Percentiles rank a stretch among this genome's conserved stretches.
These are phyloP conservation scores for Zygosaccharomyces pseudobailii DNA, from an alignment of 1,139 yeast genomes.

Conservation along the genomic window DNA sequence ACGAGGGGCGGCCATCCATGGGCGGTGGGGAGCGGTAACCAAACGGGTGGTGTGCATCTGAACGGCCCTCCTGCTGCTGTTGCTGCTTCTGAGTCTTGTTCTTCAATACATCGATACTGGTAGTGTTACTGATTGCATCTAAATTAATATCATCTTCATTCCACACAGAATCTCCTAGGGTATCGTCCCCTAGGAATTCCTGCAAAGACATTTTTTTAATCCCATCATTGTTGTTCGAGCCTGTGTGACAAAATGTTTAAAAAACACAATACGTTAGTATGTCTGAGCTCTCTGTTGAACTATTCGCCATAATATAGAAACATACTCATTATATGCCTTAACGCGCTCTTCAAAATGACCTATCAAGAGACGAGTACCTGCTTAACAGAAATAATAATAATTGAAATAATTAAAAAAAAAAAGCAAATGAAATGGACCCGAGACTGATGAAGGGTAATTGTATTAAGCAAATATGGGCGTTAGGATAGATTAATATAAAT, in stretches of 20 bases:
- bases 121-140: conserved; percentile 22
- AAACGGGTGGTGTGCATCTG: conserved; percentile 9
- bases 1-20: conserved; percentile 1
- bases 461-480: no score
- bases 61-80: conserved; percentile 5
- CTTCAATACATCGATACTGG: conserved; percentile 23
- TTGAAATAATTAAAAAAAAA: not conserved
- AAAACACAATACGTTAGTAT: conserved; percentile 1
- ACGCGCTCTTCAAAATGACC: not conserved
- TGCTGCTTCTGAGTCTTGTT: conserved; percentile 16
- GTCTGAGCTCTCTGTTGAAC: not conserved
- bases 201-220: conserved; percentile 35
- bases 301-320: not conserved
- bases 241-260: not conserved
- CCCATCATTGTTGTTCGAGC: conserved; percentile 19
- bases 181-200: conserved; percentile 34
- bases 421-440: not conserved
- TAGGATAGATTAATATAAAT: no score
- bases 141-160: conserved; percentile 28
- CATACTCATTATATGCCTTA: conserved; percentile 6
- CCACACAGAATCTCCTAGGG: conserved; percentile 34
- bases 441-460: not conserved
- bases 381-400: not conserved
- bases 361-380: not conserved
- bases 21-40: conserved; percentile 7